A percentile compares a stretch with the other conserved stretches of the same genome.
phyloP scores from a whole-genome alignment of 2,329 filamentous ascomycete genomes.

The Botrytis galanthina region DNA sequence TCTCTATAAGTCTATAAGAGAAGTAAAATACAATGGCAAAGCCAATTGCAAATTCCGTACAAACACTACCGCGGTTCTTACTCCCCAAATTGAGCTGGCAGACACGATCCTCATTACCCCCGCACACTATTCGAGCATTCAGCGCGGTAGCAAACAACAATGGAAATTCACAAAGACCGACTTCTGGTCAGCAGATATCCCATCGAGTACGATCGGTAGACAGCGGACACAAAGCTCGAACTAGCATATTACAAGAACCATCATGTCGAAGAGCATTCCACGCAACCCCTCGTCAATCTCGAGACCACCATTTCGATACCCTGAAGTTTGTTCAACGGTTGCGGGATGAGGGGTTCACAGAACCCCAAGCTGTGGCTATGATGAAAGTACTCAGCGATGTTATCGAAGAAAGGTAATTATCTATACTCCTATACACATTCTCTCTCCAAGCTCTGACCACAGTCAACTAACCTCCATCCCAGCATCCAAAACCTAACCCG shows the following conservation, averaged over 20 bases:
- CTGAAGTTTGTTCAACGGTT: conserved; percentile 93
- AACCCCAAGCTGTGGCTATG: conserved; percentile 94
- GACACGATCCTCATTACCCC: conserved; percentile 21
- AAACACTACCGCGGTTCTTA: conserved; percentile 36
- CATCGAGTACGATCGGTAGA: background rate
- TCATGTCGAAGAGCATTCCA: conserved; percentile 57
- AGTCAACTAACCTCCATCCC: conserved; percentile 12
- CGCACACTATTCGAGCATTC: conserved; percentile 29
- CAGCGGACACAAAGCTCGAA: background rate
- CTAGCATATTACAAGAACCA: conserved; percentile 27
- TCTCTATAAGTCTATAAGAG: background rate
- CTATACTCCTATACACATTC: background rate
- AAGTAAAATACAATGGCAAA: conserved; percentile 33
- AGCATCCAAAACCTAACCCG: conserved; percentile 95
- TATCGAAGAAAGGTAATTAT: conserved; percentile 78
- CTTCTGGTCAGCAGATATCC: background rate
- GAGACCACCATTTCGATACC: conserved; percentile 97
- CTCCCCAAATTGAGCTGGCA: conserved; percentile 40
- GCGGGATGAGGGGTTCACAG: conserved; percentile 88
- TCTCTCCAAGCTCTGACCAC: background rate
- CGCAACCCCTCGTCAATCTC: conserved; percentile 56
- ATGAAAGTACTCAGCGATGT: conserved; percentile 97
- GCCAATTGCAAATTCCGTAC: conserved; percentile 27
- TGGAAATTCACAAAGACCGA: conserved; percentile 16
- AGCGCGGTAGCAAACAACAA: conserved; percentile 26